Conservation (phyloP, 371 early-diverging fungal genomes). For the Batkoa obscura region DNA sequence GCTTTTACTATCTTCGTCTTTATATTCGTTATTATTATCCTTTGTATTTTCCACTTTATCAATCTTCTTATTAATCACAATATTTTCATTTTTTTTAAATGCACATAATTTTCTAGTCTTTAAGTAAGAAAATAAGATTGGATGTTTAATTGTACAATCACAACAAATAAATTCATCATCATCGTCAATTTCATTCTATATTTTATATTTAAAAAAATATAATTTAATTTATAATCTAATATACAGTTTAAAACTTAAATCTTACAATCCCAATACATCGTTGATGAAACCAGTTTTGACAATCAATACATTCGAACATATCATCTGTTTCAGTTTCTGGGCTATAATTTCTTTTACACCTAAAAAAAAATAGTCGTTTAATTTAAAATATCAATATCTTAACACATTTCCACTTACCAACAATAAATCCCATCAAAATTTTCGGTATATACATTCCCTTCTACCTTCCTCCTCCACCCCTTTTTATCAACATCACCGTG, state of each 20-base stretch:
- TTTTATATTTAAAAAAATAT: neutral
- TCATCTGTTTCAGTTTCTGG: slow-evolving; percentile 42
- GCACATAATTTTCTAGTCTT: slow-evolving; percentile 20
- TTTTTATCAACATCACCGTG: neutral
- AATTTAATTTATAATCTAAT: neutral
- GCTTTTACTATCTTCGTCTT: neutral
- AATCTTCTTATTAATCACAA: neutral
- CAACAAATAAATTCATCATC: slow-evolving; percentile 67
- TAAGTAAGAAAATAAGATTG: slow-evolving; percentile 26
- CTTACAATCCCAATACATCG: slow-evolving; percentile 49
- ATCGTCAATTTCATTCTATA: slow-evolving; percentile 38
- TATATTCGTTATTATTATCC: neutral
- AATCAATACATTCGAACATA: slow-evolving; percentile 71
- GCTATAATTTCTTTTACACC: slow-evolving; percentile 53
- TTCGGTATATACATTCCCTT: slow-evolving; percentile 50
- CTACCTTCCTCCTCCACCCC: neutral
- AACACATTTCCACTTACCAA: slow-evolving; percentile 19
- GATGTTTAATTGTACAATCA: slow-evolving; percentile 35
- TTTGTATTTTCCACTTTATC: neutral
- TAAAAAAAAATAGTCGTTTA: neutral
- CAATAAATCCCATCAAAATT: slow-evolving; percentile 68
- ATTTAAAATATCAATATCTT: neutral
- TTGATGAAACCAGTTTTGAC: slow-evolving; percentile 80
- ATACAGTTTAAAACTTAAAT: neutral
- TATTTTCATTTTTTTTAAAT: neutral